phyloP scores from a whole-genome alignment of 2,329 filamentous ascomycete species.

The Ascosphaera pollenicola region DNA sequence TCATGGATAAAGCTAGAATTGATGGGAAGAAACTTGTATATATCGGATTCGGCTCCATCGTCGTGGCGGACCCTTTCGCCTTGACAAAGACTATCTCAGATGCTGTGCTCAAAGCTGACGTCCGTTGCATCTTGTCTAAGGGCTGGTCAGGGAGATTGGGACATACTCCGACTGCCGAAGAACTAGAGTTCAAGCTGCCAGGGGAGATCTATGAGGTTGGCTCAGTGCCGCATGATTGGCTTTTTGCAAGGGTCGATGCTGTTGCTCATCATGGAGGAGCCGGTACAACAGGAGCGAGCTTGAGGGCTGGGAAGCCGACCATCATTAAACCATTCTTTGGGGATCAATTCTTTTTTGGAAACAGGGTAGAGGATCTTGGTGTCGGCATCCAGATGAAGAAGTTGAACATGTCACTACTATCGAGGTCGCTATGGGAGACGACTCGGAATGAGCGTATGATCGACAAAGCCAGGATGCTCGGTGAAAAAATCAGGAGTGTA shows the following conservation, averaged over 20 bases:
- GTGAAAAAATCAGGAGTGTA: constrained; percentile 72
- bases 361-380: constrained; percentile 72
- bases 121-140: constrained; percentile 85
- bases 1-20: constrained; percentile 59
- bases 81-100: constrained; percentile 87
- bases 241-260: constrained; percentile 84
- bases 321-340: constrained; percentile 96
- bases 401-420: constrained; percentile 69
- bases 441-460: constrained; percentile 86
- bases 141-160: constrained; percentile 76
- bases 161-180: constrained; percentile 29
- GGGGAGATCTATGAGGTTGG: constrained; percentile 72
- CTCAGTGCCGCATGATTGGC: constrained; percentile 85
- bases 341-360: constrained; percentile 92
- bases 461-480: constrained; percentile 56
- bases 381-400: constrained; percentile 80
- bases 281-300: constrained; percentile 80
- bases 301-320: constrained; percentile 77
- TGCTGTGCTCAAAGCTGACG: constrained; percentile 72
- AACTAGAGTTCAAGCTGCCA: constrained; percentile 47
- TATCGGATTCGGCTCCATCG: constrained; percentile 90
- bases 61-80: constrained; percentile 70
- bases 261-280: constrained; percentile 87
- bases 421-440: constrained; percentile 72
- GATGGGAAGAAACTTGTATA: constrained; percentile 89